Evolutionary conservation across 495 filamentous ascomycete species (phyloP).

Genomic region (Hypoxylon lienhwacheense): DNA sequence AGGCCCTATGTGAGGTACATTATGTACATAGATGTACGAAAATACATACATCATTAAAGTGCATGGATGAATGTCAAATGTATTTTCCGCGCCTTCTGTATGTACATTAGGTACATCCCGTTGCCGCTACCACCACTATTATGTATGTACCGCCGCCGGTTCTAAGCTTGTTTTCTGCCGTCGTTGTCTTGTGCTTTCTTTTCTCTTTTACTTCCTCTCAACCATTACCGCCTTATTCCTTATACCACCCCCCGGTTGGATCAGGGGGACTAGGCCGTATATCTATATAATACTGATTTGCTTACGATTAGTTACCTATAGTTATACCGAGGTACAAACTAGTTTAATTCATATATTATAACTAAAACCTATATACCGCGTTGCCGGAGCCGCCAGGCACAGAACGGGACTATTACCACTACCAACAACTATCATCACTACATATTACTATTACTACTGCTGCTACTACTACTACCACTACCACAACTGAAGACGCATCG

Average conservation of each 20-base stretch:
- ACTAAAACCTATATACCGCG: constrained; percentile 23
- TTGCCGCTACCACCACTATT: constrained; percentile 1
- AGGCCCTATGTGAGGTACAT: constrained; percentile 14
- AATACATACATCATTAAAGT: too few relatives aligned
- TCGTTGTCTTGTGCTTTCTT: not conserved
- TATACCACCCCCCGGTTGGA: not conserved
- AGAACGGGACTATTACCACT: too few relatives aligned
- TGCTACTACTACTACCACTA: too few relatives aligned
- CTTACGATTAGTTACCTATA: constrained; percentile 4
- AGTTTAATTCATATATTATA: constrained; percentile 4
- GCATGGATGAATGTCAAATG: too few relatives aligned
- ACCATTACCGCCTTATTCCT: not conserved
- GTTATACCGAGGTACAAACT: constrained; percentile 5
- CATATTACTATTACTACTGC: too few relatives aligned
- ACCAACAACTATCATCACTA: not conserved
- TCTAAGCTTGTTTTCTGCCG: constrained; percentile 6
- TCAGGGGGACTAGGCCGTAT: constrained; percentile 7
- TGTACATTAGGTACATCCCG: constrained; percentile 30
- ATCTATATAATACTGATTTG: constrained; percentile 4
- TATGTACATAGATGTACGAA: too few relatives aligned
- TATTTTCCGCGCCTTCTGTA: too few relatives aligned
- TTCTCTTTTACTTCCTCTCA: not conserved
- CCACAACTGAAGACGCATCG: constrained; percentile 18
- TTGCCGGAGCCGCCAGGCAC: constrained; percentile 29
- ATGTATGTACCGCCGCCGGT: constrained; percentile 6